phyloP scores from a whole-genome alignment of 2,329 filamentous ascomycete species.

The Stachybotrys chartarum region DNA sequence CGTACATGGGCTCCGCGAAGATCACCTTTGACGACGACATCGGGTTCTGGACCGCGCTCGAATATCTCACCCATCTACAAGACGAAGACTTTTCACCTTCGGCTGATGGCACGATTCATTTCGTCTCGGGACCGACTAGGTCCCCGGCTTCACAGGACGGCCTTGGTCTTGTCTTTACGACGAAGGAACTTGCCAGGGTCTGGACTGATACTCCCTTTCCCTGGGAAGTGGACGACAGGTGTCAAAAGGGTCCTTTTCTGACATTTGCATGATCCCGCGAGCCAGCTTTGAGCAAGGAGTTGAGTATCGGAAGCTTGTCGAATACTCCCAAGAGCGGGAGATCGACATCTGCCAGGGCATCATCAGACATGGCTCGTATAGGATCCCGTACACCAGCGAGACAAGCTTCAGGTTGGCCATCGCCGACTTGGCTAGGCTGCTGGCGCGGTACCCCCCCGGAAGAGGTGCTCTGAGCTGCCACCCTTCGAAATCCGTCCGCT shows the following conservation, averaged over 20 bases:
- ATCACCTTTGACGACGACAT: background rate
- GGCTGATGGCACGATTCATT: background rate
- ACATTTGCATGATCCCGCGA: no score
- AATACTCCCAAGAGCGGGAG: no score
- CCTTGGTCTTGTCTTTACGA: background rate
- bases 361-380: background rate
- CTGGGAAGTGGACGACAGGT: no score
- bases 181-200: background rate
- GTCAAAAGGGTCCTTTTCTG: no score
- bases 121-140: background rate
- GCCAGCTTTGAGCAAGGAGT: no score
- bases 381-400: background rate
- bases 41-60: background rate
- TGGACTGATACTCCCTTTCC: no score
- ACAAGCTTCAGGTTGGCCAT: background rate
- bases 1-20: background rate
- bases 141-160: background rate
- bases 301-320: no score
- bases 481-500: background rate
- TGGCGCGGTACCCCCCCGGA: background rate
- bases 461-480: background rate
- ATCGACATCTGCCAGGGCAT: background rate
- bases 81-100: background rate
- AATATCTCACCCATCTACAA: background rate
- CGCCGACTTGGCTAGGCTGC: background rate